These are phyloP conservation scores for Dactylonectria estremocensis DNA, from an alignment of 2,329 filamentous ascomycete genomes.

Conservation along the genomic window DNA sequence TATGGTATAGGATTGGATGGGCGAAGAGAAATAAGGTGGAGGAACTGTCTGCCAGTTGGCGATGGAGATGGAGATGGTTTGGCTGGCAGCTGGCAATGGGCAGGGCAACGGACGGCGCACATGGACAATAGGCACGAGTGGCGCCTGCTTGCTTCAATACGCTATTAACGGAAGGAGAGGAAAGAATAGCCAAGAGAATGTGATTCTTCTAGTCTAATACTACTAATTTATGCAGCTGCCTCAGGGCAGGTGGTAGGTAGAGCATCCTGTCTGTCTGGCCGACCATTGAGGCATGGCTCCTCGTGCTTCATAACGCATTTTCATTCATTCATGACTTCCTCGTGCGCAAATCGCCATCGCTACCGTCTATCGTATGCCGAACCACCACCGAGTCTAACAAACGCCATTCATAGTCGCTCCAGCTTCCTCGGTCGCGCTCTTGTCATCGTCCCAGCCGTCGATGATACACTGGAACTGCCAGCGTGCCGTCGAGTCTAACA, in stretches of 20 bases:
- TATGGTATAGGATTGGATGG: conserved; percentile 14
- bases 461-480: conserved; percentile 68
- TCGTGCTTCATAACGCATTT: background rate
- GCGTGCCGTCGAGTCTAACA: background rate
- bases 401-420: conserved; percentile 14
- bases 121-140: background rate
- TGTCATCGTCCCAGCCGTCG: conserved; percentile 63
- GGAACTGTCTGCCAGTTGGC: conserved; percentile 19
- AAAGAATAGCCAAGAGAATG: background rate
- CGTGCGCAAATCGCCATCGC: background rate
- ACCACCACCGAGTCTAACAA: background rate
- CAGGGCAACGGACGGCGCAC: background rate
- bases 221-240: background rate
- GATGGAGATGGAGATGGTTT: background rate
- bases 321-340: conserved; percentile 6
- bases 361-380: background rate
- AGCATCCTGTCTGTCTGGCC: background rate
- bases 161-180: background rate
- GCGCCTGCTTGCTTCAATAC: background rate
- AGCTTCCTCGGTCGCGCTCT: background rate
- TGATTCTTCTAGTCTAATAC: conserved; percentile 13
- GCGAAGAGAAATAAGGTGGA: background rate
- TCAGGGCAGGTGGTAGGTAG: too few relatives aligned
- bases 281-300: conserved; percentile 10
- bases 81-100: conserved; percentile 27